Evolutionary conservation across 768 basidiomycete genomes (phyloP), one percentile per base, ranked within the genome.

Genomic region (Trametes elegans): DNA sequence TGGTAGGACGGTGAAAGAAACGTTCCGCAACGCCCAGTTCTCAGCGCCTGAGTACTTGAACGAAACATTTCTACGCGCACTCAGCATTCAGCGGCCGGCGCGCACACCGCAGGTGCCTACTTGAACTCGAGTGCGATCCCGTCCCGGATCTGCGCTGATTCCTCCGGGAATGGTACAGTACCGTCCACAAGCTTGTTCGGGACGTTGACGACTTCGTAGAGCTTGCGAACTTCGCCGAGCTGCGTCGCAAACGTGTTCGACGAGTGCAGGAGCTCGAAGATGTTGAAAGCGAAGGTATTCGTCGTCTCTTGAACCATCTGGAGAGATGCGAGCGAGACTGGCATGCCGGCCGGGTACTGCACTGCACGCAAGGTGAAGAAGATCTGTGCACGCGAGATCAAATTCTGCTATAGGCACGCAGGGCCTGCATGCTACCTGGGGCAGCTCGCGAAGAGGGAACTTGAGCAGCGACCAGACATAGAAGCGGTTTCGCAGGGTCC

Each of bases 1-100:
- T 46, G 74, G 74, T 36, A 73, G 71, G 21, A 92, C 79, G 63
- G 77, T 85, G 70, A 91, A 92, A 0, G 85, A 90, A 16, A 87
- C 76, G 41, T 83, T 71, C 3, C 67, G 72, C 26, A 92, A 68
- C 1, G 87, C 88, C 53, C 79, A 75, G 67, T 32, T 64, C 50
- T 64, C 77, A 61, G 68, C 71, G 65, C 64, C 80, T 0, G 87
- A 84, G 64, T 91, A 91, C 47, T 67, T 74, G 71, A 90, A 91
- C 4, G 80, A 85, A 3, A 92, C 89, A 53, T 87, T 77, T 65
- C 85, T 86, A 32, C 64, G 65, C 3, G 31, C 28, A 43, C 21
- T 87, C 68, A 0, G 76, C 76, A 32, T 18, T 40, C 48, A 57
- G 26, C 18, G 19, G 14, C 21, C 1, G 18, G 14, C 14, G 4